phyloP scores from a whole-genome alignment of 2,329 filamentous ascomycete genomes.

The Magnaporthiopsis poae region DNA sequence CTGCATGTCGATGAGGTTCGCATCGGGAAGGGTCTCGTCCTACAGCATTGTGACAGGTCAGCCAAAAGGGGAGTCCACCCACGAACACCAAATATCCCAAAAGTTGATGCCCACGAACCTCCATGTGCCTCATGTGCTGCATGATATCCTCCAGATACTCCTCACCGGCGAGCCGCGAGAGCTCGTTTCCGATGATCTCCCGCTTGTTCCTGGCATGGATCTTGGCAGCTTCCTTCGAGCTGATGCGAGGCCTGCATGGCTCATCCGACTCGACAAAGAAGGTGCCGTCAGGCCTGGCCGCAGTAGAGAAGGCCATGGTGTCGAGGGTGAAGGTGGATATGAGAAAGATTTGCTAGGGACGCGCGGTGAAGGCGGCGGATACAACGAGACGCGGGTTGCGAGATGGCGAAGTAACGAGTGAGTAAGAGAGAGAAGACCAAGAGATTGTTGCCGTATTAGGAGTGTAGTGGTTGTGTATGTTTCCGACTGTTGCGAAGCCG shows the following conservation, averaged over 20 bases:
- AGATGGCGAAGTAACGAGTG: constrained; percentile 8
- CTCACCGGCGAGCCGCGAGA: constrained; percentile 73
- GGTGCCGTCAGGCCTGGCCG: constrained; percentile 31
- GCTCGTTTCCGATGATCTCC: constrained; percentile 77
- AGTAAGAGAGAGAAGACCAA: constrained; percentile 15
- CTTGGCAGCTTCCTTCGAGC: constrained; percentile 65
- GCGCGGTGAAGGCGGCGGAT: neutral
- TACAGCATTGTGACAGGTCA: constrained; percentile 16
- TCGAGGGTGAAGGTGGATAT: constrained; percentile 13
- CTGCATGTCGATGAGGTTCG: constrained; percentile 96
- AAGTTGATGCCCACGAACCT: constrained; percentile 40
- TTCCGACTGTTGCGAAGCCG: constrained; percentile 26
- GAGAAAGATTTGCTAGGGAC: neutral
- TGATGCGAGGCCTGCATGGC: constrained; percentile 44
- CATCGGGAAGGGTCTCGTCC: constrained; percentile 84
- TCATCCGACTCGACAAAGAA: constrained; percentile 51
- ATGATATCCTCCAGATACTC: constrained; percentile 93
- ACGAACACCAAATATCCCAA: neutral
- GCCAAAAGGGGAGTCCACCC: neutral
- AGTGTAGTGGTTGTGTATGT: constrained; percentile 19
- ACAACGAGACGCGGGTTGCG: constrained; percentile 1
- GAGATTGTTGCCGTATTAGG: constrained; percentile 6
- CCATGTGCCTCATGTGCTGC: constrained; percentile 90
- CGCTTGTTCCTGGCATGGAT: constrained; percentile 73
- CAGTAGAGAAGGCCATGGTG: constrained; percentile 22